Evolutionary conservation across 2,329 filamentous ascomycete species (phyloP), one percentile per base, ranked within the genome.

Genomic region (Alternaria metachromatica): DNA sequence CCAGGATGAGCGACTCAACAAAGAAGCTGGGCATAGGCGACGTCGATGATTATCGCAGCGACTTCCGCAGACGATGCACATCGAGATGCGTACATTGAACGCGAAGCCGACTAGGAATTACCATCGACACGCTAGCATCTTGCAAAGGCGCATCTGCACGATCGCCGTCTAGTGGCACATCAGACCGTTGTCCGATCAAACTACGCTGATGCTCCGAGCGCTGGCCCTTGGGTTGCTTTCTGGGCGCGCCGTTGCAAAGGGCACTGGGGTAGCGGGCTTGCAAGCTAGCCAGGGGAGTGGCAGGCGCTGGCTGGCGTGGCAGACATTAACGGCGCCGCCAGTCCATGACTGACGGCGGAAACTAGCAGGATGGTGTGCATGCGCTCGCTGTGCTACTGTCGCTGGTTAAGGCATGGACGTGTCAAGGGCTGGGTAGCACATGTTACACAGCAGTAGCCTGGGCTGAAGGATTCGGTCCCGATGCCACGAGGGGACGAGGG

Each of bases 331-430:
- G 67, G 71, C 60, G 66, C 67, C 49, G 65, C 67, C 66, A 62
- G 69, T 64, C 55, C 48, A 53, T 58, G 45, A 72, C 68, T 77
- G 75, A 78, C 76, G 74, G 75, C 74, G 77, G 77, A 72, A 74
- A 70, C 77, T 78, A 78, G 75, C 69, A 72, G 56, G 53, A 54
- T 54, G 28, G 61, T 55, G 68, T 70, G 72, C 70, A 74, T 74
- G 71, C 68, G 65, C 62, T 60, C 28, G 51, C 41, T 58, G 53
- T 61, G 26, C 30, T 61, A 48, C 53, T 63, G 45, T 72, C 72
- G 67, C 71, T 72, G 67, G 66, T 68, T 60, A 62, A 71, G 71
- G 74, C 69, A 66, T 72, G 72, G 73, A 66, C 64, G 64, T 67
- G 44, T 62, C 56, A 60, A 60, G 56, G 30, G 69, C 70, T 72